Evolutionary conservation across 345 rosid genomes (phyloP).

Genomic region (Geranium rotundifolium): DNA sequence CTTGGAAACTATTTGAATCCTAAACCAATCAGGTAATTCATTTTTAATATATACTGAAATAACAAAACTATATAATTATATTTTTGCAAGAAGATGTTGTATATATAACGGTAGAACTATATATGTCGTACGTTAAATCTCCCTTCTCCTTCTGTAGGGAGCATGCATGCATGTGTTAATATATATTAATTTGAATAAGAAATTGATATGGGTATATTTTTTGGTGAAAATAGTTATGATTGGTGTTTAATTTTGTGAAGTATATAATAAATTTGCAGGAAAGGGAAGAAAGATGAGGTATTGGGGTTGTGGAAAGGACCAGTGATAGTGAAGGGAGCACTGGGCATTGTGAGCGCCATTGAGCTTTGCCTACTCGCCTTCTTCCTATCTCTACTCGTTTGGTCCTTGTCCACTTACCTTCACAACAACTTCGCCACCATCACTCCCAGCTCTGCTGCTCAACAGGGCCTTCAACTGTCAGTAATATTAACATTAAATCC

Average conservation of each 20-base stretch:
- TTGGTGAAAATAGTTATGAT: too few relatives aligned
- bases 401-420: slow-evolving; percentile 21
- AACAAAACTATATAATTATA: too few relatives aligned
- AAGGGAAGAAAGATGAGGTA: neutral
- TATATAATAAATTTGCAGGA: too few relatives aligned
- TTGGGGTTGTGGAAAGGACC: slow-evolving; percentile 19
- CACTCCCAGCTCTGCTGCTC: neutral
- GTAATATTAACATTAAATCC: neutral
- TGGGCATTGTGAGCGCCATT: slow-evolving; percentile 22
- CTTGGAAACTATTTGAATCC: slow-evolving; percentile 3
- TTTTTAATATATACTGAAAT: too few relatives aligned
- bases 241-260: too few relatives aligned
- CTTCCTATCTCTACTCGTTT: slow-evolving; percentile 18
- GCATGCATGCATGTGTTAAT: too few relatives aligned
- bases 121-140: too few relatives aligned
- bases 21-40: neutral
- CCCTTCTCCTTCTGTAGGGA: too few relatives aligned
- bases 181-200: too few relatives aligned
- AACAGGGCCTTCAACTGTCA: neutral
- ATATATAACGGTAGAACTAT: too few relatives aligned
- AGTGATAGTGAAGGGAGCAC: slow-evolving; percentile 22
- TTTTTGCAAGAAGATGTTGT: too few relatives aligned
- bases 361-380: slow-evolving; percentile 20
- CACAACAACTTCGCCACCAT: slow-evolving; percentile 5
- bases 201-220: too few relatives aligned